Evolutionary conservation across 345 rosid species (phyloP).

Genomic region (Boechera retrofracta): DNA sequence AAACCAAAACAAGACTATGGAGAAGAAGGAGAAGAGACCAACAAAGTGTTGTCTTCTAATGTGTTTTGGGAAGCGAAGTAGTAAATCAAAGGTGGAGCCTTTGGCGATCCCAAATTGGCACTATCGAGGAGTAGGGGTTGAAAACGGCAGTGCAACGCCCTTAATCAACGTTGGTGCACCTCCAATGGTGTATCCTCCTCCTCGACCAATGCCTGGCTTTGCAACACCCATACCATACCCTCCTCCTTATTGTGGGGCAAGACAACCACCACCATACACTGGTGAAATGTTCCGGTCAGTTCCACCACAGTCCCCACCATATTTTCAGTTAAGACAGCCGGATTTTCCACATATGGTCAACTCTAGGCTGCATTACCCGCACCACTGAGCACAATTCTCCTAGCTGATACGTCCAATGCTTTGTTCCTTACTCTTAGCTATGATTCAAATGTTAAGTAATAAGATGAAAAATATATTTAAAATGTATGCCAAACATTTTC

Average conservation of each 20-base stretch:
- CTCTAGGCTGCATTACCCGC: slow-evolving; percentile 27
- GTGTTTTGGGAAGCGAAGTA: slow-evolving; percentile 12
- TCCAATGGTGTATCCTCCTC: slow-evolving; percentile 36
- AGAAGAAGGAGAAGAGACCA: slow-evolving; percentile 16
- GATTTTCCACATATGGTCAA: slow-evolving; percentile 27
- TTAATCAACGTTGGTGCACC: slow-evolving; percentile 17
- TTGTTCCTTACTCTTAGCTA: background rate
- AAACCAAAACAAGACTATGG: background rate
- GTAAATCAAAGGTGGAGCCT: slow-evolving; percentile 23
- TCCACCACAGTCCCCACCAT: slow-evolving; percentile 22
- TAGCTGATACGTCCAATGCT: background rate
- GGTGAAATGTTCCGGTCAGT: slow-evolving; percentile 1
- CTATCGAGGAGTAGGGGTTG: background rate
- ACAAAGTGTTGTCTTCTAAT: slow-evolving; percentile 32
- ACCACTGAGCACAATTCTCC: background rate
- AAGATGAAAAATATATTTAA: slow-evolving; percentile 1
- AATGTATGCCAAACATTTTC: background rate
- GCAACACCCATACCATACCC: slow-evolving; percentile 33
- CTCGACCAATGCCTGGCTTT: slow-evolving; percentile 25
- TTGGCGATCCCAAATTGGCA: background rate
- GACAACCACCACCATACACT: slow-evolving; percentile 13
- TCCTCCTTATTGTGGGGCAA: slow-evolving; percentile 19
- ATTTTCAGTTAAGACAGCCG: background rate
- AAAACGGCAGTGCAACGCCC: slow-evolving; percentile 1
- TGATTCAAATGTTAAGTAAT: background rate